These are phyloP conservation scores for Rubia tinctorum DNA, from an alignment of 305 asterid genomes.

Conservation along the genomic window DNA sequence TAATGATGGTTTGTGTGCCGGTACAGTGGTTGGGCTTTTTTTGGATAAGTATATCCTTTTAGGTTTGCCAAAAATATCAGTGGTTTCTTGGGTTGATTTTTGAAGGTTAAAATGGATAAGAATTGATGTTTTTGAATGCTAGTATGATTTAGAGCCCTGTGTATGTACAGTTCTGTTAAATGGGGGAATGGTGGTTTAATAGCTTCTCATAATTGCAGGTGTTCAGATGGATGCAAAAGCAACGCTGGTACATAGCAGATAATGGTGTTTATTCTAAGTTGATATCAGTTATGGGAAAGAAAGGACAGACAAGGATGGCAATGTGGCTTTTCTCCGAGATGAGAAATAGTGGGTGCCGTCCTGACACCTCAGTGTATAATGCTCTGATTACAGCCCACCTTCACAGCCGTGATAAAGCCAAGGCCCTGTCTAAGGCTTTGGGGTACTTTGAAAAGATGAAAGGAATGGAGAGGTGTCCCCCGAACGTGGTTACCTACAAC, in stretches of 20 bases:
- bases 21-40: neutral
- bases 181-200: conserved; percentile 13
- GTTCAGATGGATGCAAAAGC: conserved; percentile 99
- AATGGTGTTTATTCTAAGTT: conserved; percentile 91
- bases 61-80: neutral
- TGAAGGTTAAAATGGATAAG: neutral
- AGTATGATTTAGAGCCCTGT: neutral
- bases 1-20: neutral
- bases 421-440: conserved; percentile 74
- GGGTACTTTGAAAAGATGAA: conserved; percentile 87
- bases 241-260: conserved; percentile 91
- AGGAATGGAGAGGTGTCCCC: conserved; percentile 75
- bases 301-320: conserved; percentile 91
- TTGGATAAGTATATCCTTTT: neutral
- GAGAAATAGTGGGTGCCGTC: conserved; percentile 90
- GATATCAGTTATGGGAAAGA: conserved; percentile 93
- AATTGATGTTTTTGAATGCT: neutral
- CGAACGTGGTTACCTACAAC: conserved; percentile 83
- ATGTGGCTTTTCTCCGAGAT: conserved; percentile 99
- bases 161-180: neutral
- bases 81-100: neutral
- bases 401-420: conserved; percentile 72
- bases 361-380: conserved; percentile 88
- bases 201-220: conserved; percentile 41
- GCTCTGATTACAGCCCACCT: conserved; percentile 90